Evolutionary conservation across 129 eudicot genomes (phyloP).

Genomic region (Ambrosia trifida): DNA sequence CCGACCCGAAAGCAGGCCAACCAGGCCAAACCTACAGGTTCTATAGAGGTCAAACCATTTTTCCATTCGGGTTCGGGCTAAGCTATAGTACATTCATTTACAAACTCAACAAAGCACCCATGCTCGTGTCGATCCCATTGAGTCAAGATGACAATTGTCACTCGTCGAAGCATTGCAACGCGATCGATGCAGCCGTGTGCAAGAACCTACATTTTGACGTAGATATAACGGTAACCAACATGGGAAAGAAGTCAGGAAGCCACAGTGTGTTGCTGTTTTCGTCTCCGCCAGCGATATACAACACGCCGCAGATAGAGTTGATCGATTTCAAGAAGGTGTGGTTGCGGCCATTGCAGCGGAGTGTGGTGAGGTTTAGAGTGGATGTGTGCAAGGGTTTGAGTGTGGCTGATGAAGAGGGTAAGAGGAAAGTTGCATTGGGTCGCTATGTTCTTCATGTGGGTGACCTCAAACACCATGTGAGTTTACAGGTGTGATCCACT

Average conservation of each 20-base stretch:
- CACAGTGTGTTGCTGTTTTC: conserved; percentile 40
- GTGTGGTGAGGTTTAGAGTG: conserved; percentile 21
- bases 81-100: conserved; percentile 36
- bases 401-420: conserved; percentile 36
- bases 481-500: conserved; percentile 21
- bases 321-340: conserved; percentile 37
- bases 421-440: conserved; percentile 27
- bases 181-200: conserved; percentile 34
- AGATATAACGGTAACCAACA: conserved; percentile 31
- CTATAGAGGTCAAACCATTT: conserved; percentile 32
- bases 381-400: conserved; percentile 33
- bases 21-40: conserved; percentile 51
- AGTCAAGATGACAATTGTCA: conserved; percentile 1
- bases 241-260: conserved; percentile 35
- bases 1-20: conserved; percentile 26
- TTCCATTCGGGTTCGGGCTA: conserved; percentile 48
- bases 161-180: conserved; percentile 10
- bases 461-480: conserved; percentile 20
- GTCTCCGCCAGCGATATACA: conserved; percentile 29
- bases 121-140: conserved; percentile 9
- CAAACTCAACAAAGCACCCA: conserved; percentile 36
- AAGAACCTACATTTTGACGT: conserved; percentile 20
- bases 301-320: conserved; percentile 27
- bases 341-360: conserved; percentile 9
- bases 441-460: conserved; percentile 30